Evolutionary conservation across 345 rosid species (phyloP), one percentile per base, ranked within the genome.

Genomic region (Mangifera indica): DNA sequence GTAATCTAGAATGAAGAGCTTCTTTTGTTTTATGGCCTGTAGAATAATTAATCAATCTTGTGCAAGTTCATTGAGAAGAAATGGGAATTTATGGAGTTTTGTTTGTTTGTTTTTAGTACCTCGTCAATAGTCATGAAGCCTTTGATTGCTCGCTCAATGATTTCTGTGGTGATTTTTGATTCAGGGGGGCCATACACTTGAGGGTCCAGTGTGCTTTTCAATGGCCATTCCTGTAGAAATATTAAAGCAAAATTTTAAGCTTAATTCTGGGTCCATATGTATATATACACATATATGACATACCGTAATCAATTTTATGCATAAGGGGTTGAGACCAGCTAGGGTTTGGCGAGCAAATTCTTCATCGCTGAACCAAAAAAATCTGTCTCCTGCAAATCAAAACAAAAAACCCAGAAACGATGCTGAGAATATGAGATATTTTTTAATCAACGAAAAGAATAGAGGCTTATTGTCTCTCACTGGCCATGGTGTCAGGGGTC

Each of bases 331-430:
- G 24, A 93, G 85, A 52, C 98, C 96, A 29, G 96, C 89, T 24
- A 93, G 88, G 42, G 88, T 83, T 72, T 93, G 91, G 7, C 97
- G 84, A 58, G 84, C 84, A 20, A 89, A 93, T 64, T 93, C 97
- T 10, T 89, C 96, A 55, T 93, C 97, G 68, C 87, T 75, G 10
- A 86, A 68, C 98, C 97, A 93, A 76, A 88, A 86, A 68, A 88
- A 89, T 60, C 71, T 87, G 66, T 87, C 90, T 76, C 88, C 97
- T 93, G 80, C 65, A 74, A 44, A n/a, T 17, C 6, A 17, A 32
- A 29, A 26, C 20, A 17, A 8, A 17, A 11, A 18, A 60, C 18
- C 0, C 10, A 17, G 22, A 15, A 32, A 5, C 2, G 10, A 56
- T 32, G 17, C 21, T 29, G 17, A 34, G 9, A 18, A 14, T 10